Evolutionary conservation across 75 land plant genomes (phyloP), one percentile per base, ranked within the genome.

Genomic region (Isoetes taiwanensis): DNA sequence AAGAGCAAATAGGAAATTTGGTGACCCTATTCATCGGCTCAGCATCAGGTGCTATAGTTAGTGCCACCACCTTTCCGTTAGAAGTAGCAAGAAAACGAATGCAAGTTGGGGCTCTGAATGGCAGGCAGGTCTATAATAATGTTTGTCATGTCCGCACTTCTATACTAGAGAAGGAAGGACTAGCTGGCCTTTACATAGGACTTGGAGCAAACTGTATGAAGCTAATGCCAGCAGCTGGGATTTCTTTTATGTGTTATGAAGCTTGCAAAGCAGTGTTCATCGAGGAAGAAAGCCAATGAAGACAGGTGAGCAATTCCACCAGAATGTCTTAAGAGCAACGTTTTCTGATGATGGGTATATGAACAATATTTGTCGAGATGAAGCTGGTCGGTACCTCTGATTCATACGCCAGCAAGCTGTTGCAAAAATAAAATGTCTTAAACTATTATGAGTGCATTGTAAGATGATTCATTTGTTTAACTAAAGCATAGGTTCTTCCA

Each of bases 51-150:
- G 50, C 25, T 19, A 46, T 46, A 5, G 16, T 23, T 6, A 46
- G 50, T 23, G 23, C 21, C 19, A 23, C 50, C 5, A 46, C 50
- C 8, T 46, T 19, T 46, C 50, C 50, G 4, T n/a, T 46, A n/a
- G 50, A 46, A n/a, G 50, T 46, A 23, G 50, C 50, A n/a, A 46
- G 50, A 23, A 46, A 46, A 23, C 50, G 23, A 46, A 46, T 46
- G 50, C 50, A 46, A 46, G 16, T 46, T 19, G 50, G 50, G n/a
- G 50, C 50, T 8, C 19, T 46, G 23, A 46, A 46, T 19, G 50
- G 50, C 21, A 5, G 50, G n/a, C 50, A 46, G 50, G 50, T 46
- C n/a, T 46, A 46, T 19, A 6, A 8, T 4, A 16, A 46, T 19
- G 12, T 46, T 4, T 46, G 16, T 23, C n/a, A 46, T 46, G 50